A percentile compares a stretch with the other conserved stretches of the same genome.
These are phyloP conservation scores for Tephrocybe sp. DNA, from an alignment of 768 basidiomycete species.

Conservation along the genomic window DNA sequence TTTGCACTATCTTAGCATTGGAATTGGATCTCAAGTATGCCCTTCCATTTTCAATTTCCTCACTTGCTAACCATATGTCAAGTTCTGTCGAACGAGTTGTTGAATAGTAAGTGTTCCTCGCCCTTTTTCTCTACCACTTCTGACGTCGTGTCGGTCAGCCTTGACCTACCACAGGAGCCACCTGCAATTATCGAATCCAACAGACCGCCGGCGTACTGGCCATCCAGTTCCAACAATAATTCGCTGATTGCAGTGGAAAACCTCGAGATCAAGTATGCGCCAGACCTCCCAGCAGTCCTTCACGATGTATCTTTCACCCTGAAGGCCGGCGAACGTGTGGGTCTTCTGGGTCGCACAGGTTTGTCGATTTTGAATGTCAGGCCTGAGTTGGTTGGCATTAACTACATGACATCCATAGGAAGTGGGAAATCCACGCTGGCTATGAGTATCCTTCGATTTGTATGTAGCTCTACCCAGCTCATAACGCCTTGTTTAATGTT, in stretches of 20 bases:
- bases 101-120: slow-evolving; percentile 71
- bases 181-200: slow-evolving; percentile 70
- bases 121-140: not conserved
- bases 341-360: slow-evolving; percentile 80
- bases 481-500: not conserved
- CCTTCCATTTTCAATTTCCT: not conserved
- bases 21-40: slow-evolving; percentile 77
- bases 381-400: not conserved
- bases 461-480: slow-evolving; percentile 39
- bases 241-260: slow-evolving; percentile 70
- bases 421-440: slow-evolving; percentile 85
- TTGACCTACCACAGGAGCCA: slow-evolving; percentile 87
- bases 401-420: slow-evolving; percentile 33
- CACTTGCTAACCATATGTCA: slow-evolving; percentile 1
- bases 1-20: slow-evolving; percentile 44
- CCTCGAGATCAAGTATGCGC: slow-evolving; percentile 78
- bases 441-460: slow-evolving; percentile 84
- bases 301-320: slow-evolving; percentile 74
- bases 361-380: slow-evolving; percentile 6
- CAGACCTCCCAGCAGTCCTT: slow-evolving; percentile 80
- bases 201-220: slow-evolving; percentile 92
- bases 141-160: slow-evolving; percentile 21
- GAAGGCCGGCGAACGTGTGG: slow-evolving; percentile 71
- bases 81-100: slow-evolving; percentile 90
- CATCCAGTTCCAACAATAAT: slow-evolving; percentile 63